Conservation (phyloP, 805 yeast species). For the Pichia kluyveri region DNA sequence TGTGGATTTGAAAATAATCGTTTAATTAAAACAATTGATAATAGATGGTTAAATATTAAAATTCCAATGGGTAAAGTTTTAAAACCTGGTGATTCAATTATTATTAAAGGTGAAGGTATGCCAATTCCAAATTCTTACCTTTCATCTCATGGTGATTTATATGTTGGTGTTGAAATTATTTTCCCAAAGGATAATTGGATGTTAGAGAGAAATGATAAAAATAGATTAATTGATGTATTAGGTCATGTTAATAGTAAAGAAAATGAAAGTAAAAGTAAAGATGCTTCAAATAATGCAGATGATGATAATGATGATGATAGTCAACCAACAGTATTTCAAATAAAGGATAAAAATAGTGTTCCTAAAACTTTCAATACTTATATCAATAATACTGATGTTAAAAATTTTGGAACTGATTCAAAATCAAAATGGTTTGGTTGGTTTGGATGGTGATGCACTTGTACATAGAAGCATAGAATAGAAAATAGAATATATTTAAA, state of each 20-base stretch:
- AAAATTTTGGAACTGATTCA: conserved; percentile 20
- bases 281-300: conserved; percentile 22
- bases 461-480: background rate
- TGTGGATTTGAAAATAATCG: conserved; percentile 64
- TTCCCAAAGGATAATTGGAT: conserved; percentile 87
- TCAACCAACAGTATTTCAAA: conserved; percentile 17
- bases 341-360: conserved; percentile 15
- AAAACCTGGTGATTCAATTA: conserved; percentile 63
- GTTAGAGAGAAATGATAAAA: conserved; percentile 57
- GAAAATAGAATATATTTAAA: too few species aligned
- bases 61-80: conserved; percentile 75
- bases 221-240: conserved; percentile 43
- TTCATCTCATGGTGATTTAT: conserved; percentile 53
- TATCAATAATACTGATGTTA: conserved; percentile 17
- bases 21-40: conserved; percentile 69
- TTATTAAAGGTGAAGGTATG: conserved; percentile 75
- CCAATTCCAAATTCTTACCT: conserved; percentile 36
- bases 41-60: conserved; percentile 54
- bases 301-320: conserved; percentile 16
- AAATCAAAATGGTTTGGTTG: conserved; percentile 13
- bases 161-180: conserved; percentile 58
- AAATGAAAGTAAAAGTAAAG: conserved; percentile 6
- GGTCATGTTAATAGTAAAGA: conserved; percentile 28
- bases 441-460: conserved; percentile 1
- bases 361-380: conserved; percentile 23